phyloP scores from a whole-genome alignment of 2,329 filamentous ascomycete genomes.

The Ramichloridium luteum region DNA sequence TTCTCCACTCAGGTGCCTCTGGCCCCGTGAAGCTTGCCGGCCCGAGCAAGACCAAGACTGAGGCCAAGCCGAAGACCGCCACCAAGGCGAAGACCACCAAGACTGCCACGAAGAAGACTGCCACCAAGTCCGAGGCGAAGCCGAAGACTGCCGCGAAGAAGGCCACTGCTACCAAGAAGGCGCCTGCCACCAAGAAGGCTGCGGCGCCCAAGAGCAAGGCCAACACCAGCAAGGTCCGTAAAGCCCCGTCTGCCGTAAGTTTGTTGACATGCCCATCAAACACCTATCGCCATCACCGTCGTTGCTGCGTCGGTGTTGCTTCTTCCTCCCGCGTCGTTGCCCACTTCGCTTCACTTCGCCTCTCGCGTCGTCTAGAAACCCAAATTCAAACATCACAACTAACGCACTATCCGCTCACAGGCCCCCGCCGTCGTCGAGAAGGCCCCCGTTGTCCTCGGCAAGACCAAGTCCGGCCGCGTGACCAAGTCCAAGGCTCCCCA shows the following conservation, averaged over 20 bases:
- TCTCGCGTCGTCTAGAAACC: no score
- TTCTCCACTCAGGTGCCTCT: constrained; percentile 58
- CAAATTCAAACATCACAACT: no score
- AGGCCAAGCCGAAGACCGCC: constrained; percentile 24
- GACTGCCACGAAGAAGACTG: constrained; percentile 30
- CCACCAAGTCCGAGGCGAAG: constrained; percentile 19
- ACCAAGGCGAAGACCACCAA: constrained; percentile 23
- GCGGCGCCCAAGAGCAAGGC: constrained; percentile 29
- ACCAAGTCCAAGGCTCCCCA: constrained; percentile 52
- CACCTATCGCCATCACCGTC: not conserved
- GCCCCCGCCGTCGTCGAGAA: constrained; percentile 58
- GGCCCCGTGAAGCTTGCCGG: constrained; percentile 71
- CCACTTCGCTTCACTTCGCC: no score
- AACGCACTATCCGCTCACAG: constrained; percentile 27
- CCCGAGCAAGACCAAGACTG: constrained; percentile 32
- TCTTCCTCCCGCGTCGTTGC: no score
- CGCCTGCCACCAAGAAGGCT: constrained; percentile 23
- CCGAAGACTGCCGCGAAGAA: constrained; percentile 26
- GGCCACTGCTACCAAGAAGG: constrained; percentile 21
- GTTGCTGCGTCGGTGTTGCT: not conserved
- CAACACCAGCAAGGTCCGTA: constrained; percentile 35
- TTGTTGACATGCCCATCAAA: not conserved
- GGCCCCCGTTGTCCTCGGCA: constrained; percentile 53
- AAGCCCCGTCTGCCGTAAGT: constrained; percentile 27
- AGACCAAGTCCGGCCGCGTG: constrained; percentile 79